Base-by-base conservation (phyloP, 2,329 filamentous ascomycete genomes). In the Incumbomyces lentus region DNA sequence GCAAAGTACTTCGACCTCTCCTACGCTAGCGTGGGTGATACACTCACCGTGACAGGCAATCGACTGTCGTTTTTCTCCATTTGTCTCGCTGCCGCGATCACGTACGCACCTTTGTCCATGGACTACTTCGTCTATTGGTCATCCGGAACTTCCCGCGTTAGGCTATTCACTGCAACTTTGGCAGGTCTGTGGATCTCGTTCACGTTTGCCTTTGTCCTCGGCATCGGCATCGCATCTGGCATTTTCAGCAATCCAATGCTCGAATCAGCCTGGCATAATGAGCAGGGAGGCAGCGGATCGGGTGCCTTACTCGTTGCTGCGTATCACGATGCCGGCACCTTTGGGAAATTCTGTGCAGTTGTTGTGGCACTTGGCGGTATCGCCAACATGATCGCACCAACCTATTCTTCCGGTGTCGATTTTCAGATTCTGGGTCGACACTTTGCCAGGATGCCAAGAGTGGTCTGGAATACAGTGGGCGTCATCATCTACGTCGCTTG, bases 31-130 rank as follows among this genome's bases (percentile, higher is more conserved):
- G 60, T 63, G 0, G 77, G 74, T n/a, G 67, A 75, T 38, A 56
- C 34, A 31, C 29, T 30, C 16, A 53, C 44, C 2, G 38, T 48
- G 19, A 51, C 50, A 14, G 67, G 65, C 35, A 75, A 76, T 50
- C 67, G 75, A 2, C 65, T 86, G 29, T 82, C 79, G 3, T 87
- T 84, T 62, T 82, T 87, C 62, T 81, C 77, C 10, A 68, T 86
- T 39, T 83, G 77, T 53, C 16, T 53, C 5, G 46, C 44, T 33
- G 49, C 49, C 18, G 51, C 44, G 6, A 52, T 52, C 34, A 53
- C 51, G 14, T 53, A 53, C 42, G 34, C 47, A 17, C 49, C 49
- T 11, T 30, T 52, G 17, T 48, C 49, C 2, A 51, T 51, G 46
- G 51, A 51, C 22, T 51, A 44, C 58, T 81, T 82, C 54, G 78